Base-by-base conservation (phyloP, 495 filamentous ascomycete genomes). In the Aspergillus ellipticus region DNA sequence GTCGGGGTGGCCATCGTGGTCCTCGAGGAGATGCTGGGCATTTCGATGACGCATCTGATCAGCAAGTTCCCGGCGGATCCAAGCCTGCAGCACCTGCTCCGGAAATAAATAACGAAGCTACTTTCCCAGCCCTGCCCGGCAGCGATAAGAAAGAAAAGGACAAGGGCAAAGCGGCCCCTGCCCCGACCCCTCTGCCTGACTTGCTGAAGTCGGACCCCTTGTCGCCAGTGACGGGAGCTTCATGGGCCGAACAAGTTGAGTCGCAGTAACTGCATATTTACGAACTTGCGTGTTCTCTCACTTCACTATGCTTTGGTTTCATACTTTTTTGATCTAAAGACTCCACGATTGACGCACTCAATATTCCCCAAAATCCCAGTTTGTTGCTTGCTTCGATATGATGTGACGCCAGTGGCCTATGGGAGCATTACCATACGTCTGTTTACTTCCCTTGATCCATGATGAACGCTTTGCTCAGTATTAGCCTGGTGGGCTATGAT, bases 91-190 rank as follows among this genome's bases (percentile, higher is more conserved):
- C 58, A 9, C 31, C 61, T 29, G 55, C 62, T 7, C 69, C 67
- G 11, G 64, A 56, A 2, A 51, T 72, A 19, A 65, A 64, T 22
- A 66, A 71, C 35, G 69, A 76, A 31, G 54, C 52, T 15, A 71
- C 73, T 17, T 80, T 80, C 54, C 77, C 77, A 11, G 68, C 77
- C 29, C 62, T 80, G 0, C 76, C 77, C 0, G 66, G 58, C 3
- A 60, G 62, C 8, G 42, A 59, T 11, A 72, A 63, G 53, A 65
- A 62, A 15, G 53, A 66, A 19, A 31, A 65, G 29, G 43, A 55
- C 35, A 42, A 55, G 2, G 43, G 51, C 4, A 20, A 56, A 21
- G 29, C 51, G 1, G 21, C 11, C 6, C 49, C 19, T 28, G 24
- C 7, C 4, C 24, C 35, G 35, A 8, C 35, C n/a, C 6, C 13